Evolutionary conservation across 805 yeast species (phyloP).

Genomic region (Suhomyces pyralidae): DNA sequence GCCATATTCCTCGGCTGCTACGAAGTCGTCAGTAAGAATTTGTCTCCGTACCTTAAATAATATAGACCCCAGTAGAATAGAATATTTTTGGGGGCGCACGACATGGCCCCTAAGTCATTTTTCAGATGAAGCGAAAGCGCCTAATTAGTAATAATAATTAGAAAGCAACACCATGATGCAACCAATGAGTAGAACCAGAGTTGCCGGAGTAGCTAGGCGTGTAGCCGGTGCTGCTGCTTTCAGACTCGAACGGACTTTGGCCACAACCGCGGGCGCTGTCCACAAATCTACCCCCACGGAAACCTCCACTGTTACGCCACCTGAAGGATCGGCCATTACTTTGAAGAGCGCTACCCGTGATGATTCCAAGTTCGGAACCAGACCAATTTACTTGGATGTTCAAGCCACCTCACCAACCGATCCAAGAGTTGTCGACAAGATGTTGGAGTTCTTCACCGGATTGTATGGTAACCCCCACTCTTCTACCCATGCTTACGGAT

Average conservation of each 20-base stretch:
- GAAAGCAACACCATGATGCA: neutral
- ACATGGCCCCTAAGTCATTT: neutral
- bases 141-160: neutral
- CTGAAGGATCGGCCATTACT: constrained; percentile 45
- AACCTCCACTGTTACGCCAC: constrained; percentile 27
- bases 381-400: constrained; percentile 95
- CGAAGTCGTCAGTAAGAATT: constrained; percentile 58
- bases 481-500: constrained; percentile 94
- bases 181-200: neutral
- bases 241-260: constrained; percentile 7
- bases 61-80: neutral
- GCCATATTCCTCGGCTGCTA: constrained; percentile 95
- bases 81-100: neutral
- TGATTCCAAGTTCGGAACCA: constrained; percentile 53
- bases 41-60: constrained; percentile 11
- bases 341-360: constrained; percentile 46
- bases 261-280: constrained; percentile 14
- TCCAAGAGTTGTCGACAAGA: constrained; percentile 89
- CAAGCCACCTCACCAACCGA: constrained; percentile 99
- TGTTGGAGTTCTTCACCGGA: constrained; percentile 85
- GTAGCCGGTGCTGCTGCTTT: neutral
- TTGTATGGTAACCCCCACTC: constrained; percentile 97
- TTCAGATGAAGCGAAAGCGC: neutral
- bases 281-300: constrained; percentile 11
- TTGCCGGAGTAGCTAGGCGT: neutral